Conservation (phyloP, 2,329 filamentous ascomycete genomes). For the Didymella exigua region DNA sequence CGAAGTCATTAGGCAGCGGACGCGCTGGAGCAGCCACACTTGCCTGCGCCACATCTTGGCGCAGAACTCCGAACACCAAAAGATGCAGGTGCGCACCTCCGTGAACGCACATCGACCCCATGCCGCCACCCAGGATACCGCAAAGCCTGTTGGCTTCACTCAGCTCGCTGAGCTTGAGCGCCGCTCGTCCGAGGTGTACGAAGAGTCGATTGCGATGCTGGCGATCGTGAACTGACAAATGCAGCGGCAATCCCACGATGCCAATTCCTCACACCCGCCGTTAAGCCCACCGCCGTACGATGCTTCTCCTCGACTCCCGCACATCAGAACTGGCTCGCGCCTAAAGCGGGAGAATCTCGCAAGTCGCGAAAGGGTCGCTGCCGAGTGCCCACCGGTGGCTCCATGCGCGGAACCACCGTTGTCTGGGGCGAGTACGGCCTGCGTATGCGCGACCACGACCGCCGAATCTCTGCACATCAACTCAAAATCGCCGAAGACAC, state of each 20-base stretch:
- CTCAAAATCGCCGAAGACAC: conserved; percentile 92
- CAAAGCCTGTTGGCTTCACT: conserved; percentile 44
- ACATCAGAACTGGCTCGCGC: conserved; percentile 77
- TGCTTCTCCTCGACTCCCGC: conserved; percentile 74
- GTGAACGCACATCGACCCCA: conserved; percentile 26
- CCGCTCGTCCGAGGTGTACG: conserved; percentile 34
- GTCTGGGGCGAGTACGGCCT: conserved; percentile 96
- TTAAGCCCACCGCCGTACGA: conserved; percentile 47
- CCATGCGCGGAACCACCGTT: conserved; percentile 88
- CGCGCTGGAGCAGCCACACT: conserved; percentile 19
- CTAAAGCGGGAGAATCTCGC: conserved; percentile 77
- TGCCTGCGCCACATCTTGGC: conserved; percentile 28
- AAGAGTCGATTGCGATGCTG: background rate
- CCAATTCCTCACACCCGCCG: conserved; percentile 39
- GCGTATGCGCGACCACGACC: conserved; percentile 91
- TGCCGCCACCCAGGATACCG: conserved; percentile 50
- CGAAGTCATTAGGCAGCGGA: conserved; percentile 15
- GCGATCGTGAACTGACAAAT: background rate
- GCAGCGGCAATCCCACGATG: conserved; percentile 38
- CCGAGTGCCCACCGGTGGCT: conserved; percentile 87
- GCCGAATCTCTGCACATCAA: conserved; percentile 83
- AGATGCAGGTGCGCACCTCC: background rate
- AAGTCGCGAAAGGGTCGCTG: conserved; percentile 89
- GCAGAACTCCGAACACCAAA: conserved; percentile 29
- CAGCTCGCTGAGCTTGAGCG: conserved; percentile 32